A percentile compares a stretch with the other conserved stretches of the same genome.
Conservation (phyloP, 371 early-diverging fungal genomes). For the Mucor piriformis region DNA sequence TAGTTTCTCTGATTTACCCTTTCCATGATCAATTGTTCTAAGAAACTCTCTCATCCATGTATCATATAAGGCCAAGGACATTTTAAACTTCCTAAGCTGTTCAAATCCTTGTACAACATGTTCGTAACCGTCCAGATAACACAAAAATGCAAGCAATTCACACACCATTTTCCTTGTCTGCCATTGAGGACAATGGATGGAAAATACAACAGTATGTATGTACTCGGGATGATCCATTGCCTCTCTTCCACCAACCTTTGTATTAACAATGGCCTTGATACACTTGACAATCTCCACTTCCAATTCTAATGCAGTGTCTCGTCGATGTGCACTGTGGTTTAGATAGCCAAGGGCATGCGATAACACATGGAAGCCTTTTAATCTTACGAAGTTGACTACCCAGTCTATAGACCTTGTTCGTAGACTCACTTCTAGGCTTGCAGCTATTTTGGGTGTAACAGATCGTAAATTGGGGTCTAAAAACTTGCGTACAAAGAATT, state of each 20-base stretch:
- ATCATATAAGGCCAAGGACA: slow-evolving; percentile 65
- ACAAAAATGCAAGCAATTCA: slow-evolving; percentile 77
- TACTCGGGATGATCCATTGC: slow-evolving; percentile 65
- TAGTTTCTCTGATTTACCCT: slow-evolving; percentile 56
- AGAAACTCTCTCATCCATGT: slow-evolving; percentile 75
- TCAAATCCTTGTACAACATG: slow-evolving; percentile 65
- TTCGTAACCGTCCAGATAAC: slow-evolving; percentile 75
- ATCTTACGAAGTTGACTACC: slow-evolving; percentile 62
- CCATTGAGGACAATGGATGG: slow-evolving; percentile 70
- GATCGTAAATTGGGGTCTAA: slow-evolving; percentile 43
- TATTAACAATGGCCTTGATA: slow-evolving; percentile 73
- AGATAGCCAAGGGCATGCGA: slow-evolving; percentile 58
- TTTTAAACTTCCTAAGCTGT: slow-evolving; percentile 50
- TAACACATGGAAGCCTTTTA: slow-evolving; percentile 68
- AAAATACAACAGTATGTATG: slow-evolving; percentile 70
- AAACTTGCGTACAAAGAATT: slow-evolving; percentile 47
- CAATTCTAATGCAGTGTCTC: slow-evolving; percentile 62
- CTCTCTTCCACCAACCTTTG: slow-evolving; percentile 62
- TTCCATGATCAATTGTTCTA: slow-evolving; percentile 67
- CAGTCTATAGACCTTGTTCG: slow-evolving; percentile 51
- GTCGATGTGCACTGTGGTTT: slow-evolving; percentile 47
- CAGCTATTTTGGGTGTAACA: slow-evolving; percentile 39
- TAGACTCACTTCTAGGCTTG: slow-evolving; percentile 48
- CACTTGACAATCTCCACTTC: slow-evolving; percentile 78
- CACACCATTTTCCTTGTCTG: slow-evolving; percentile 74